These are phyloP conservation scores for Solanum virginianum DNA, from an alignment of 257 asterid species.

Conservation along the genomic window DNA sequence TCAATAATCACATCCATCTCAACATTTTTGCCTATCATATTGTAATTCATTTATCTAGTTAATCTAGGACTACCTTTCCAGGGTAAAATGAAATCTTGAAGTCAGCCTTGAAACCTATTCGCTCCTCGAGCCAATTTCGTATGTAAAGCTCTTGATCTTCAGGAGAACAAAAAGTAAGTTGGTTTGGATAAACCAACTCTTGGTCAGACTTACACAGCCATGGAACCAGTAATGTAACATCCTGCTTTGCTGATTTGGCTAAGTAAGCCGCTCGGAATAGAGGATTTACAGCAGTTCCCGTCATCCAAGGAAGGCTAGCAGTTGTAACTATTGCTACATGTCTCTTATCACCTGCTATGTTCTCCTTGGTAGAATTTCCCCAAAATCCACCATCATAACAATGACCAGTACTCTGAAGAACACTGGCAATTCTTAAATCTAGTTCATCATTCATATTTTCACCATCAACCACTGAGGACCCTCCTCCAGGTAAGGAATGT, in stretches of 20 bases:
- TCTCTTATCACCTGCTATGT: slow-evolving; percentile 50
- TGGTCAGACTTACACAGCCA: slow-evolving; percentile 98
- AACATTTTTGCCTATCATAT: not conserved
- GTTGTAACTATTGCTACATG: slow-evolving; percentile 96
- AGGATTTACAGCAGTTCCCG: slow-evolving; percentile 98
- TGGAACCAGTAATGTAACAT: slow-evolving; percentile 92
- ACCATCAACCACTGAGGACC: slow-evolving; percentile 52
- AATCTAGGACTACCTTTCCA: slow-evolving; percentile 54
- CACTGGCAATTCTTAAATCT: slow-evolving; percentile 88
- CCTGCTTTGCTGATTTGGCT: slow-evolving; percentile 73
- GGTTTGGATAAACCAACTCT: slow-evolving; percentile 89
- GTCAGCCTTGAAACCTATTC: slow-evolving; percentile 85
- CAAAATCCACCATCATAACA: slow-evolving; percentile 83
- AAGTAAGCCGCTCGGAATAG: slow-evolving; percentile 94
- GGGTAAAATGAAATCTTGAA: slow-evolving; percentile 96
- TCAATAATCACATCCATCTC: not conserved
- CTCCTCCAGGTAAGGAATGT: slow-evolving; percentile 59
- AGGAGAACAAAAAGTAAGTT: slow-evolving; percentile 72
- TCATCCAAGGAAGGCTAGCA: slow-evolving; percentile 99
- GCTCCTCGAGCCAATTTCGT: slow-evolving; percentile 90
- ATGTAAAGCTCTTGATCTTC: slow-evolving; percentile 90
- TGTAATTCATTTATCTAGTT: not conserved
- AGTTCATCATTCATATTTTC: slow-evolving; percentile 59
- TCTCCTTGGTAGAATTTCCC: slow-evolving; percentile 47
- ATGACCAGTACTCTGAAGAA: slow-evolving; percentile 91